phyloP scores from a whole-genome alignment of 345 rosid genomes.

The Lepidium didymum region DNA sequence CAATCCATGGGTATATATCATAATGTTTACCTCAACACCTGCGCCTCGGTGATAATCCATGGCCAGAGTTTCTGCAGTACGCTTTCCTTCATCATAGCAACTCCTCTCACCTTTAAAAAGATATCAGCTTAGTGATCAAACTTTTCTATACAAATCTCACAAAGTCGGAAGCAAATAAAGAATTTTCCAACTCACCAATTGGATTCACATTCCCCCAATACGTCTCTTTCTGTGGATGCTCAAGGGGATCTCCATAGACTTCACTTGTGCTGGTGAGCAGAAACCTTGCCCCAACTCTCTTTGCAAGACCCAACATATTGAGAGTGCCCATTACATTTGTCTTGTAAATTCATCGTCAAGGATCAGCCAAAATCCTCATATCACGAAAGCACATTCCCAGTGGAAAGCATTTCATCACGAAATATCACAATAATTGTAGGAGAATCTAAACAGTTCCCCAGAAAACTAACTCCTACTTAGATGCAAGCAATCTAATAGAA shows the following conservation, averaged over 20 bases:
- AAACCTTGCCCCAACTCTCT: constrained; percentile 97
- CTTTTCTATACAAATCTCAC: not conserved
- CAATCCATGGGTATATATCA: not conserved
- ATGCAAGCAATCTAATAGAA: not conserved
- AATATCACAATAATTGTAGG: constrained; percentile 27
- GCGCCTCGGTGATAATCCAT: constrained; percentile 99
- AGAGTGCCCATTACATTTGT: constrained; percentile 99
- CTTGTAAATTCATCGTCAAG: constrained; percentile 64
- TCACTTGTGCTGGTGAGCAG: constrained; percentile 97
- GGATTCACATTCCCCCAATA: constrained; percentile 99
- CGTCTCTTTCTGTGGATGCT: constrained; percentile 98
- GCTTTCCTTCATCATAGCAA: constrained; percentile 97
- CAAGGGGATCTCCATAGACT: constrained; percentile 98
- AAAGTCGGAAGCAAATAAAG: not conserved
- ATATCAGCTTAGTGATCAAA: not conserved
- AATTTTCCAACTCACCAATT: constrained; percentile 44
- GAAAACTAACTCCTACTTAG: not conserved
- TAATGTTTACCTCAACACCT: constrained; percentile 67
- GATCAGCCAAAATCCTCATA: constrained; percentile 27
- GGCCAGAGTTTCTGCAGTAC: constrained; percentile 88
- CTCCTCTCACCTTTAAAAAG: constrained; percentile 71
- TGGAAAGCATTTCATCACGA: constrained; percentile 27
- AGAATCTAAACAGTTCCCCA: not conserved
- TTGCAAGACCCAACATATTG: constrained; percentile 96
- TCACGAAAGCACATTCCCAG: not conserved